A percentile compares a stretch with the other conserved stretches of the same genome.
Evolutionary conservation across 805 yeast genomes (phyloP).

Genomic region (Wickerhamiella qilinensis): DNA sequence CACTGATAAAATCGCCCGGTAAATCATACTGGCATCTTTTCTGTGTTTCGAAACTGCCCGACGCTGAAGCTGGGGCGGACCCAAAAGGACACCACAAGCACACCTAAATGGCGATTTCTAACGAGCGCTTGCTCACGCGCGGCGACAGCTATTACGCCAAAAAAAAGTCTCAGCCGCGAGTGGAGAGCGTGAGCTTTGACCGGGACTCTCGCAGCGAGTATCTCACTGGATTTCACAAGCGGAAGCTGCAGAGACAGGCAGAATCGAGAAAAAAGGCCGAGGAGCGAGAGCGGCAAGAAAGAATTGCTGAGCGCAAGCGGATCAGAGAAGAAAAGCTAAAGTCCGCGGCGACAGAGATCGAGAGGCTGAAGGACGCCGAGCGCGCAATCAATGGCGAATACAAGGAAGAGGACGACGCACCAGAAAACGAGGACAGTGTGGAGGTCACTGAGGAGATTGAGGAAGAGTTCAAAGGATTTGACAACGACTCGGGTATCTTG

Average conservation of each 20-base stretch:
- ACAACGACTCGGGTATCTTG: conserved; percentile 28
- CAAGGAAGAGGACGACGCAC: conserved; percentile 15
- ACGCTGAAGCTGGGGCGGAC: no score
- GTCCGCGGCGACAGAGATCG: conserved; percentile 47
- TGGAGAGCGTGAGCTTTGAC: conserved; percentile 76
- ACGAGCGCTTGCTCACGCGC: conserved; percentile 71
- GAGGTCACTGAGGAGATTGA: conserved; percentile 21
- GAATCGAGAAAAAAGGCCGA: conserved; percentile 61
- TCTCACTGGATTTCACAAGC: conserved; percentile 88
- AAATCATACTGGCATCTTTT: no score
- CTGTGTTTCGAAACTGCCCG: no score
- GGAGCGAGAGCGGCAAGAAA: conserved; percentile 59
- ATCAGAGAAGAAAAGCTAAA: conserved; percentile 55
- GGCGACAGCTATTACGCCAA: conserved; percentile 67
- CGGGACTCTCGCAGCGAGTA: conserved; percentile 50
- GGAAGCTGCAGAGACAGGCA: conserved; percentile 78
- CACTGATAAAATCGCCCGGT: no score
- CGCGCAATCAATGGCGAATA: conserved; percentile 21
- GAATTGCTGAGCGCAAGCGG: conserved; percentile 59
- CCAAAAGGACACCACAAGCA: no score
- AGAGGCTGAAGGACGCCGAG: conserved; percentile 35
- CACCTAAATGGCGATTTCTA: conserved; percentile 25
- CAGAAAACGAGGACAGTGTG: conserved; percentile 11
- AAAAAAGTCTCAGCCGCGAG: conserved; percentile 42
- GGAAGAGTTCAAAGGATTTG: conserved; percentile 27